Percentiles rank a stretch among this genome's conserved stretches.
These are phyloP conservation scores for Diutina catenulata DNA, from an alignment of 1,139 yeast genomes.

Conservation along the genomic window DNA sequence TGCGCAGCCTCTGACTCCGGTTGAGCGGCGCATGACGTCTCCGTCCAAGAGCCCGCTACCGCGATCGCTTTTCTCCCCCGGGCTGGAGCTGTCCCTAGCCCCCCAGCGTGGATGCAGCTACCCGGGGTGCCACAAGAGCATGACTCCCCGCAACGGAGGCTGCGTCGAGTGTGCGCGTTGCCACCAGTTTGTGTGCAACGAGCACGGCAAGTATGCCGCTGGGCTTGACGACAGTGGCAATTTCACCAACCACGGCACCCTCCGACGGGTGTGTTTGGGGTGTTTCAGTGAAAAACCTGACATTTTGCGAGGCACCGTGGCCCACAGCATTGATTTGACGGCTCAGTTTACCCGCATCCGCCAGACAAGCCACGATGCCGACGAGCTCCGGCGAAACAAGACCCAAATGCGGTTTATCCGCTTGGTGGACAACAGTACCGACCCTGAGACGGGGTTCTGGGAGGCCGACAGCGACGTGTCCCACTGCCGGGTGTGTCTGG, in stretches of 20 bases:
- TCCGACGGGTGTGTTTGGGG: not conserved
- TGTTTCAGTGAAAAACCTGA: slow-evolving; percentile 1
- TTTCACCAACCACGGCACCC: not conserved
- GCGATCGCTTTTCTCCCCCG: no score
- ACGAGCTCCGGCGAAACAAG: slow-evolving; percentile 2
- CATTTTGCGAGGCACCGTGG: not conserved
- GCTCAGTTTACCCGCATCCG: not conserved
- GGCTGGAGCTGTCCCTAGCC: no score
- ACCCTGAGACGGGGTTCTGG: slow-evolving; percentile 34
- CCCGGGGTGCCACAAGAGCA: not conserved
- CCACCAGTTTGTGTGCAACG: not conserved
- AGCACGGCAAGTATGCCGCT: not conserved
- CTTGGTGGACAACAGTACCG: not conserved
- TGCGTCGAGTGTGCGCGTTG: not conserved
- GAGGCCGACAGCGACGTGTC: slow-evolving; percentile 38
- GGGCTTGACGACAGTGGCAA: not conserved
- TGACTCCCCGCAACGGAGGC: not conserved
- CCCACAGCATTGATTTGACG: not conserved
- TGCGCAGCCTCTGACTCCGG: no score
- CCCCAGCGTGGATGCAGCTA: not conserved
- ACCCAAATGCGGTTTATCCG: slow-evolving; percentile 2
- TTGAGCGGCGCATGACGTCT: no score
- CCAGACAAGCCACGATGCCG: not conserved
- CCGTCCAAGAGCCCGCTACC: no score
- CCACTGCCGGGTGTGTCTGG: slow-evolving; percentile 55